Percentiles rank a stretch among this genome's conserved stretches.
Conservation (phyloP, 768 basidiomycete genomes). For the Mycena albidolilacea region DNA sequence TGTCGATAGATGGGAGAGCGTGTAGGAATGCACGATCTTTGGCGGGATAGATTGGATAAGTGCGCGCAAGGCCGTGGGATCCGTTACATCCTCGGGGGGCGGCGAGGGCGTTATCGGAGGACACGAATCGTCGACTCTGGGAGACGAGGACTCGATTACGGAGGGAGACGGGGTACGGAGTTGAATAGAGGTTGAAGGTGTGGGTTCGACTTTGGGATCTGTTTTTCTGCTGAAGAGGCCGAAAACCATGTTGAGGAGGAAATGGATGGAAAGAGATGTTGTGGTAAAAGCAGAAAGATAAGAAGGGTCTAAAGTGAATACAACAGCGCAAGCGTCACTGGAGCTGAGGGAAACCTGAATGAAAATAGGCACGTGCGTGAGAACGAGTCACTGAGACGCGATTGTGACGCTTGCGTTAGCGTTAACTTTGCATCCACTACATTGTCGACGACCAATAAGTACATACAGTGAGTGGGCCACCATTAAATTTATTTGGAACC, state of each 20-base stretch:
- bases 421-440: no score
- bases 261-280: not conserved
- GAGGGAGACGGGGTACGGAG: slow-evolving; percentile 72
- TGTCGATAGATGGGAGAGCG: slow-evolving; percentile 63
- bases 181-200: slow-evolving; percentile 45
- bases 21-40: slow-evolving; percentile 76
- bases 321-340: slow-evolving; percentile 25
- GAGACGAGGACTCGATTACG: slow-evolving; percentile 48
- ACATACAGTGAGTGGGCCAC: no score
- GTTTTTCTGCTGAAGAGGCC: slow-evolving; percentile 41
- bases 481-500: no score
- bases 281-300: not conserved
- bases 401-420: not conserved
- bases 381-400: slow-evolving; percentile 12
- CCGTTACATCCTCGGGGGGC: slow-evolving; percentile 49
- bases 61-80: slow-evolving; percentile 61
- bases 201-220: slow-evolving; percentile 41
- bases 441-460: no score
- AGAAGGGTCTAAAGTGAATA: slow-evolving; percentile 1
- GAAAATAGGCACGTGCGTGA: not conserved
- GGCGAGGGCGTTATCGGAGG: slow-evolving; percentile 58
- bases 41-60: slow-evolving; percentile 75
- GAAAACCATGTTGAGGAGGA: slow-evolving; percentile 27
- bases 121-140: slow-evolving; percentile 48
- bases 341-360: slow-evolving; percentile 13